Evolutionary conservation across 2,329 filamentous ascomycete species (phyloP), one percentile per base, ranked within the genome.

Genomic region (Fusarium veterinarium): DNA sequence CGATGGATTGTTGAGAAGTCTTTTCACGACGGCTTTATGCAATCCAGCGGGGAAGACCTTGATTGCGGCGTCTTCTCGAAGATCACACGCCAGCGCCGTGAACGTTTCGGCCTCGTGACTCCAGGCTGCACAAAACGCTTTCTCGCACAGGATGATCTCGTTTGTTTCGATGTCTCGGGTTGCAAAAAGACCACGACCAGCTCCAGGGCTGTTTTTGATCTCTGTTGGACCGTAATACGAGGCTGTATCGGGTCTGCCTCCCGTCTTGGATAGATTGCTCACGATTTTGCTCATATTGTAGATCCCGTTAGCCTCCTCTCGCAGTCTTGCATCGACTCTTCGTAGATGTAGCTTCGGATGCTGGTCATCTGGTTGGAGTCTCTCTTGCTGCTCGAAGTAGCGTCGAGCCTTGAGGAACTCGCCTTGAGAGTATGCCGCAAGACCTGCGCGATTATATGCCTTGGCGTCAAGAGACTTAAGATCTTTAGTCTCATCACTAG

Each of bases 161-260:
- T 81, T 80, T 5, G 69, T 56, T 20, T 75, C 67, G 31, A 84
- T 76, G 23, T 78, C 65, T 3, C 70, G 67, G 0, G 73, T 79
- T 2, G 82, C 79, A 45, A 85, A 84, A 1, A 85, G 67, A 3
- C 83, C 83, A 2, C 80, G 77, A 2, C 83, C 83, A 20, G 76
- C 60, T 8, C 74, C 75, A 0, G 61, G 61, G 25, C 77, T 81
- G 1, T 72, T 33, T 30, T 70, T 75, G 20, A 82, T 60, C n/a
- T 75, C 73, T 1, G 78, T 82, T 20, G 76, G 25, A 2, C 71
- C 61, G 5, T 69, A 33, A 31, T 79, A 81, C 10, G 73, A 78
- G 5, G 80, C 81, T 3, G 69, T 67, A 20, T 83, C 80, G 1
- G 76, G 72, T 0, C 80, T 72, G 3, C 81, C 79, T 13, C 79